phyloP scores from a whole-genome alignment of 176 grass and related monocot species.

The Carex kokanica region DNA sequence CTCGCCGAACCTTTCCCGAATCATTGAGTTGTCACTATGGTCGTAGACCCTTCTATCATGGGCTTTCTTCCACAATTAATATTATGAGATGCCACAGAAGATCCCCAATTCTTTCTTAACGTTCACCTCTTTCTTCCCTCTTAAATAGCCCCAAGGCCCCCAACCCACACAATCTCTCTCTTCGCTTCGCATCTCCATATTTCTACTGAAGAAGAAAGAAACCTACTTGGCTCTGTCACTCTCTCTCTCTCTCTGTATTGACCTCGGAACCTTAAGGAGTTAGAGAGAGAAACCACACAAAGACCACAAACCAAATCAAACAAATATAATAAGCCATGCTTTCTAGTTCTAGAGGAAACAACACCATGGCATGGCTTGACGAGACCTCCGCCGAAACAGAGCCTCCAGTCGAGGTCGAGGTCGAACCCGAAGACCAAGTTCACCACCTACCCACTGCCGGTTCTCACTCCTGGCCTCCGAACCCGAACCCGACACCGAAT shows the following conservation, averaged over 20 bases:
- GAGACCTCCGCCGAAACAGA: conserved; percentile 35
- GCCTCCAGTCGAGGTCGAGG: neutral
- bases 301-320: neutral
- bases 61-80: neutral
- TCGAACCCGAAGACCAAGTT: neutral
- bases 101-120: conserved; percentile 18
- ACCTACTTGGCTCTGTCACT: neutral
- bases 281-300: conserved; percentile 2
- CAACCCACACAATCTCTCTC: neutral
- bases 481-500: conserved; percentile 3
- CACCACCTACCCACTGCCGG: neutral
- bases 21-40: no score
- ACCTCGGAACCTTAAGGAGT: neutral
- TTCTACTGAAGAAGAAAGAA: conserved; percentile 2
- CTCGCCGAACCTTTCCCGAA: no score
- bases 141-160: conserved; percentile 7
- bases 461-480: conserved; percentile 20
- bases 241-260: conserved; percentile 2
- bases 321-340: conserved; percentile 40
- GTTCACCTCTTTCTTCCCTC: conserved; percentile 19
- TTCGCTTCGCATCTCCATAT: neutral
- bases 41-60: no score
- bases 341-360: conserved; percentile 48
- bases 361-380: conserved; percentile 51
- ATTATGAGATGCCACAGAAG: neutral